These are phyloP conservation scores for Sanghuangporus weigelae DNA, from an alignment of 1,284 basidiomycete species.

Conservation along the genomic window DNA sequence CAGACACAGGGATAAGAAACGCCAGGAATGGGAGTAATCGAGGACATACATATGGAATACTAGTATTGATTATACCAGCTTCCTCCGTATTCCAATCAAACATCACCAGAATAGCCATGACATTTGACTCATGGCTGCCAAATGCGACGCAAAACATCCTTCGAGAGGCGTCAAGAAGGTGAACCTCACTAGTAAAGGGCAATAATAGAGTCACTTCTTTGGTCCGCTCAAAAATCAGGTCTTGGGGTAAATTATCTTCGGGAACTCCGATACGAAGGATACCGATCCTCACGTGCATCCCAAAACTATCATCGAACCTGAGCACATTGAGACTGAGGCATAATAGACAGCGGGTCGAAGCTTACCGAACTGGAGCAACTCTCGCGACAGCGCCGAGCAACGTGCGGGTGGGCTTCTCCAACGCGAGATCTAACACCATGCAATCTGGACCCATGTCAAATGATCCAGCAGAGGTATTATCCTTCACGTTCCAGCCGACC, in stretches of 20 bases:
- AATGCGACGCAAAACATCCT: conserved; percentile 11
- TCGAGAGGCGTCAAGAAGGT: conserved; percentile 7
- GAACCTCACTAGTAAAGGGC: conserved; percentile 7
- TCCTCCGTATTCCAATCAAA: conserved; percentile 12
- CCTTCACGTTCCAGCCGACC: conserved; percentile 9
- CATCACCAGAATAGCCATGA: conserved; percentile 5
- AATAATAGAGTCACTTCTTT: neutral
- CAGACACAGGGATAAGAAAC: neutral
- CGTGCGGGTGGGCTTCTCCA: neutral
- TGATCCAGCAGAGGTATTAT: neutral
- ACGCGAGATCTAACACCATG: conserved; percentile 1
- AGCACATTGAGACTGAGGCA: neutral
- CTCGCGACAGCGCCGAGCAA: neutral
- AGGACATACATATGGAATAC: conserved; percentile 9
- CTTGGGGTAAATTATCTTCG: neutral
- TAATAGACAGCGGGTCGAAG: neutral
- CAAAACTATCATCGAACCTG: conserved; percentile 1
- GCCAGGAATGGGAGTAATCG: too few relatives aligned
- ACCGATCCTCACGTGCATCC: neutral
- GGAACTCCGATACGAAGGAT: conserved; percentile 10
- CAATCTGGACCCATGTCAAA: neutral
- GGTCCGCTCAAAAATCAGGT: neutral
- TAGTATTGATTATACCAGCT: conserved; percentile 4
- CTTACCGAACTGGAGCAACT: conserved; percentile 4
- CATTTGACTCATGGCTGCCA: neutral